Evolutionary conservation across 108 stramenopile species (phyloP), one percentile per base, ranked within the genome.

Genomic region (Cyclotella sp.): DNA sequence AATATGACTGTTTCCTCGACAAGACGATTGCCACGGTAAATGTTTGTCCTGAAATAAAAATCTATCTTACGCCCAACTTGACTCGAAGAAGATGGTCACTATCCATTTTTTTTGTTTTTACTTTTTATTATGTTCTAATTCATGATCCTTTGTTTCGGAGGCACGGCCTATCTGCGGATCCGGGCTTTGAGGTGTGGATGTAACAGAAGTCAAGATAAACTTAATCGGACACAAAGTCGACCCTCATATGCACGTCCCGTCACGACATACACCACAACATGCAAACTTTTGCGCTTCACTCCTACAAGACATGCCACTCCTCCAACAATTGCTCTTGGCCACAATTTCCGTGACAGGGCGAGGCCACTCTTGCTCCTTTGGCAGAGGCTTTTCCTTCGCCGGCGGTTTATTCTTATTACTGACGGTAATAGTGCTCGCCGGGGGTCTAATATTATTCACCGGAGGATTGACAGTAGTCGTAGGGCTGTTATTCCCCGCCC

Each of bases 281-380:
- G 67, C 67, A 30, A 68, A 68, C 51, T 51, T 29, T 24, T 52
- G 26, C 7, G 67, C 67, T 12, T 68, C 28, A 34, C 40, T 29
- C 16, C n/a, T 28, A 68, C 67, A 68, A n/a, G 30, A 21, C 67
- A 52, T 68, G 41, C 67, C 67, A 21, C 29, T 52, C 30, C 67
- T 68, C 67, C 67, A 68, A 30, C 67, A 68, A 24, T 49, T 68
- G 24, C 29, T 30, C 39, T 40, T 62, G 61, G 61, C 30, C 4
- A 40, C 34, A 10, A 40, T 62, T 40, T 34, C 30, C 24, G n/a
- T 34, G 34, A 34, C 34, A 34, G 34, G 34, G 34, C 34, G 34
- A 2, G 34, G 34, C 34, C 34, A 34, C 34, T 26, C 55, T 9
- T 58, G 55, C 2, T 27, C 55, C 13, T 16, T 26, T 28, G 55